phyloP scores from a whole-genome alignment of 2,329 filamentous ascomycete genomes.

The Ophiostoma perfectum region DNA sequence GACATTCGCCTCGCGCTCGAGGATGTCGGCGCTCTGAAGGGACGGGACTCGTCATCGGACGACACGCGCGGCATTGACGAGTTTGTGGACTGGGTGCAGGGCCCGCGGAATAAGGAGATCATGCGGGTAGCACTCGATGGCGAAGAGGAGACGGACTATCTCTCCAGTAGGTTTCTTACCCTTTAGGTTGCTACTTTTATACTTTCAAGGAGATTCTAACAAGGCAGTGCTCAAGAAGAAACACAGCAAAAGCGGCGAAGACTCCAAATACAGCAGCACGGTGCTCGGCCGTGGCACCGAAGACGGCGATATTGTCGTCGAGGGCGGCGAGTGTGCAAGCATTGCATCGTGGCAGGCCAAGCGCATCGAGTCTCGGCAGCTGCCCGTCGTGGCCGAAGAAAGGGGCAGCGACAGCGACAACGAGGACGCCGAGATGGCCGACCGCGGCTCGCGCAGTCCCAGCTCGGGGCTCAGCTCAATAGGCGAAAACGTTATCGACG shows the following conservation, averaged over 20 bases:
- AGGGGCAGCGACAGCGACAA: not conserved
- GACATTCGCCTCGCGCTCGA: conserved; percentile 84
- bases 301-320: conserved; percentile 60
- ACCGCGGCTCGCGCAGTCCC: conserved; percentile 40
- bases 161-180: conserved; percentile 47
- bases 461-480: conserved; percentile 56
- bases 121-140: conserved; percentile 71
- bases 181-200: no score
- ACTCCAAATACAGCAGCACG: conserved; percentile 79
- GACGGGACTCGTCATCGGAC: conserved; percentile 63
- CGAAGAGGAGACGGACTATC: conserved; percentile 61
- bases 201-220: not conserved
- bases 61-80: conserved; percentile 71
- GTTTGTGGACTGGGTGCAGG: conserved; percentile 74
- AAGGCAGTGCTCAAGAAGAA: conserved; percentile 75
- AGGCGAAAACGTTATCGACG: conserved; percentile 43
- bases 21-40: conserved; percentile 68
- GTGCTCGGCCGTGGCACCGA: conserved; percentile 61
- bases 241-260: conserved; percentile 82
- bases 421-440: conserved; percentile 16
- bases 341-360: conserved; percentile 60
- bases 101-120: conserved; percentile 71
- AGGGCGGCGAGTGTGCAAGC: conserved; percentile 66
- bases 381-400: not conserved
- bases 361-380: conserved; percentile 30